Conservation (phyloP, 495 filamentous ascomycete genomes). For the Hypoxylon lenormandii region DNA sequence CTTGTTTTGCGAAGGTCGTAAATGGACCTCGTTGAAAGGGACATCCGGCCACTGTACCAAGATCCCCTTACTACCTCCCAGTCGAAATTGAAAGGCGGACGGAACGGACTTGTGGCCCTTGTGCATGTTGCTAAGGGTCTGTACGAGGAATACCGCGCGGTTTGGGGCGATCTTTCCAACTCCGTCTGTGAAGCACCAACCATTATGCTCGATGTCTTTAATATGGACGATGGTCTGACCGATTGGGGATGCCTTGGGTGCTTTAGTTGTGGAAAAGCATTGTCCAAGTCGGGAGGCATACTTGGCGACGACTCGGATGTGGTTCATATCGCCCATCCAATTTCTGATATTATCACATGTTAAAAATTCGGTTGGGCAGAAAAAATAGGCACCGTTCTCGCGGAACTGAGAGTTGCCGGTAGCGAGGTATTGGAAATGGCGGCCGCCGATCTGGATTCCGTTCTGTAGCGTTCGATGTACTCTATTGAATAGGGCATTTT, state of each 20-base stretch:
- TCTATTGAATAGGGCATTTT: constrained; percentile 79
- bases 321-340: constrained; percentile 88
- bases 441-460: constrained; percentile 83
- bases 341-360: constrained; percentile 79
- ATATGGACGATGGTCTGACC: constrained; percentile 58
- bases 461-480: constrained; percentile 76
- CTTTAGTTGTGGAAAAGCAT: constrained; percentile 92
- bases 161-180: constrained; percentile 90
- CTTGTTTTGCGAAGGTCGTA: constrained; percentile 87
- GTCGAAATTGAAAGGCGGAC: constrained; percentile 89
- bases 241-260: constrained; percentile 55
- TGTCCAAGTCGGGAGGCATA: constrained; percentile 89
- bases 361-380: constrained; percentile 72
- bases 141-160: constrained; percentile 75
- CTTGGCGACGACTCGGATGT: constrained; percentile 84
- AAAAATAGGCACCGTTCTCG: constrained; percentile 91
- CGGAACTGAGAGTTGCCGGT: constrained; percentile 96
- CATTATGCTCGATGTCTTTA: constrained; percentile 73
- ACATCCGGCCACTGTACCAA: constrained; percentile 76
- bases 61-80: constrained; percentile 92
- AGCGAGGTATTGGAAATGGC: constrained; percentile 89
- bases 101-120: constrained; percentile 65
- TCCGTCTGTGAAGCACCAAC: constrained; percentile 85
- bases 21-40: constrained; percentile 71
- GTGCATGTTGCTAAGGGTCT: constrained; percentile 68